These are phyloP conservation scores for Salicornia ramosissima DNA, from an alignment of 148 eudicot species.

Conservation along the genomic window DNA sequence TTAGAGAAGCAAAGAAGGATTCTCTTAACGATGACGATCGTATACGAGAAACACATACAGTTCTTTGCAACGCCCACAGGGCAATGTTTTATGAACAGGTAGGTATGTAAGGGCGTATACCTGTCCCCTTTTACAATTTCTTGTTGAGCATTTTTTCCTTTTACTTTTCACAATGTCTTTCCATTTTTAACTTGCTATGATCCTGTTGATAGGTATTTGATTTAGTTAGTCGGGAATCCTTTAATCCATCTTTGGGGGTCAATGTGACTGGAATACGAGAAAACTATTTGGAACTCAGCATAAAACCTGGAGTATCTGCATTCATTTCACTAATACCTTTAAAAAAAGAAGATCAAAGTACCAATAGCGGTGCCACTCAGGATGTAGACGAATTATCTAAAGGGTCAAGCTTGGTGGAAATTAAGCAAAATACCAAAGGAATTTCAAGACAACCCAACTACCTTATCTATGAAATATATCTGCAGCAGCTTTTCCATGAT, in stretches of 20 bases:
- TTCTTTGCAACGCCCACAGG: constrained; percentile 70
- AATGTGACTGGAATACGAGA: constrained; percentile 76
- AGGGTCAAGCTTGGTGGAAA: constrained; percentile 34
- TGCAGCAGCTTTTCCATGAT: constrained; percentile 76
- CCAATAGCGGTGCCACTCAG: constrained; percentile 30
- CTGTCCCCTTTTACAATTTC: too few relatives aligned
- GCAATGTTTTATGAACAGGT: constrained; percentile 91
- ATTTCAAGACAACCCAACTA: constrained; percentile 49
- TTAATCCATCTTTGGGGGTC: constrained; percentile 59
- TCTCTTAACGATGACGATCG: constrained; percentile 56
- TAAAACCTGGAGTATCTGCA: constrained; percentile 63
- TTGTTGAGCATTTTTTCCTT: not conserved
- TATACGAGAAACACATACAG: constrained; percentile 54
- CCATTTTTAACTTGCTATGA: not conserved
- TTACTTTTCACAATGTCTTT: constrained; percentile 4
- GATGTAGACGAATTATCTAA: constrained; percentile 40
- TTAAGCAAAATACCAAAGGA: constrained; percentile 24
- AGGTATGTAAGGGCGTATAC: not conserved
- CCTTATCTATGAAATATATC: constrained; percentile 59
- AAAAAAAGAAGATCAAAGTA: constrained; percentile 36
- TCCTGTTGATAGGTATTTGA: constrained; percentile 67
- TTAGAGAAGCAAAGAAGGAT: constrained; percentile 45
- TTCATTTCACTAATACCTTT: constrained; percentile 68
- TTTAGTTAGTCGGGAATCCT: constrained; percentile 78
- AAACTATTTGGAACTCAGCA: constrained; percentile 69